Conservation (phyloP, 2,329 filamentous ascomycete species). For the Arachnomyces sp. region DNA sequence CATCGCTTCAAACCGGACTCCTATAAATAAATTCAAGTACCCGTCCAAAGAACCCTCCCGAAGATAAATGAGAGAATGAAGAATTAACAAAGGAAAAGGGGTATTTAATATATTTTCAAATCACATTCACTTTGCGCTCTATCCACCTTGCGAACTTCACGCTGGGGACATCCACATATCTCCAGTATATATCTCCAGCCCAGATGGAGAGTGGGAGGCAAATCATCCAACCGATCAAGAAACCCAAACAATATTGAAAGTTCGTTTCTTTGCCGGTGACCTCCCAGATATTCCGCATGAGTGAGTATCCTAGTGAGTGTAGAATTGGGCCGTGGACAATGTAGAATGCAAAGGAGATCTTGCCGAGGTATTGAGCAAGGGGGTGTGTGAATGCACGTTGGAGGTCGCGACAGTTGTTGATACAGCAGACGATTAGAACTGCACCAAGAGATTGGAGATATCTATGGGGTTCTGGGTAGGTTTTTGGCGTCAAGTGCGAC, state of each 20-base stretch:
- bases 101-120: conserved; percentile 9
- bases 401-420: conserved; percentile 33
- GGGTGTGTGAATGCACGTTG: conserved; percentile 35
- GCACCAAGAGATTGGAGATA: conserved; percentile 39
- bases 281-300: conserved; percentile 36
- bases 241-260: conserved; percentile 32
- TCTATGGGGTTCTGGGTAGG: conserved; percentile 36
- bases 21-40: too few relatives aligned
- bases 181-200: conserved; percentile 54
- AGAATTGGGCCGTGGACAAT: conserved; percentile 41
- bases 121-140: conserved; percentile 29
- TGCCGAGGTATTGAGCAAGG: conserved; percentile 40
- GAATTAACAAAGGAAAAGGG: not conserved
- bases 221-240: conserved; percentile 32
- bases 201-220: conserved; percentile 42
- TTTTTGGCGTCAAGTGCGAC: conserved; percentile 30
- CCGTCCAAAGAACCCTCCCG: too few relatives aligned
- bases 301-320: conserved; percentile 36
- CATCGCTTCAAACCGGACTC: too few relatives aligned
- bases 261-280: conserved; percentile 33
- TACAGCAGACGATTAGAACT: conserved; percentile 34
- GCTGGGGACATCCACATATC: conserved; percentile 46
- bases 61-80: not conserved
- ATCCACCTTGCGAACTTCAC: conserved; percentile 46
- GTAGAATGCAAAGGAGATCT: conserved; percentile 42